These are phyloP conservation scores for Amphichorda felina DNA, from an alignment of 2,329 filamentous ascomycete species.

Conservation along the genomic window DNA sequence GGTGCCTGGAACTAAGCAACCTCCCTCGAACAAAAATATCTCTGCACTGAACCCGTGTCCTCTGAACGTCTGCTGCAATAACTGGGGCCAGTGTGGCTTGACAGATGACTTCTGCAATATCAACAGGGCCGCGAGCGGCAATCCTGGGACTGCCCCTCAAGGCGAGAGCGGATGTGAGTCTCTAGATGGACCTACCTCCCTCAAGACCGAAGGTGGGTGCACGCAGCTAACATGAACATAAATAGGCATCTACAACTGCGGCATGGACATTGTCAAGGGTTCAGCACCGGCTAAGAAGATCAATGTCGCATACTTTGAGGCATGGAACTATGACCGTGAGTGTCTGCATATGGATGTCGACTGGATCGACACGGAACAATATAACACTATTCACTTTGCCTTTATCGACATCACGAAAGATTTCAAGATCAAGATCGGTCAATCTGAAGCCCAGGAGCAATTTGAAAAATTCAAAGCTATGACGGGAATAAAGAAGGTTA, in stretches of 20 bases:
- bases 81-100: constrained; percentile 31
- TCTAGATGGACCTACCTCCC: no score
- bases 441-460: background rate
- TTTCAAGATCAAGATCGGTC: background rate
- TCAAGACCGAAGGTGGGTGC: background rate
- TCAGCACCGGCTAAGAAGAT: constrained; percentile 12
- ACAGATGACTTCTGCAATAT: constrained; percentile 28
- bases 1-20: no score
- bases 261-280: constrained; percentile 16
- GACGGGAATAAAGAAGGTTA: constrained; percentile 9
- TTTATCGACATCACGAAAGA: constrained; percentile 3
- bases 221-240: background rate
- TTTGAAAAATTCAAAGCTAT: constrained; percentile 4
- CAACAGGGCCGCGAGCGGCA: constrained; percentile 12
- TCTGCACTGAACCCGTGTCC: constrained; percentile 35
- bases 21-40: no score
- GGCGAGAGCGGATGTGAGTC: constrained; percentile 11
- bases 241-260: constrained; percentile 18
- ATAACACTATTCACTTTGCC: constrained; percentile 18
- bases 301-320: constrained; percentile 17
- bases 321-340: constrained; percentile 13
- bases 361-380: background rate
- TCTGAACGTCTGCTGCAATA: constrained; percentile 27
- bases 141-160: constrained; percentile 12
- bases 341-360: constrained; percentile 15